Base-by-base conservation (phyloP, 1,139 yeast species). In the Yamadazyma buinensis region DNA sequence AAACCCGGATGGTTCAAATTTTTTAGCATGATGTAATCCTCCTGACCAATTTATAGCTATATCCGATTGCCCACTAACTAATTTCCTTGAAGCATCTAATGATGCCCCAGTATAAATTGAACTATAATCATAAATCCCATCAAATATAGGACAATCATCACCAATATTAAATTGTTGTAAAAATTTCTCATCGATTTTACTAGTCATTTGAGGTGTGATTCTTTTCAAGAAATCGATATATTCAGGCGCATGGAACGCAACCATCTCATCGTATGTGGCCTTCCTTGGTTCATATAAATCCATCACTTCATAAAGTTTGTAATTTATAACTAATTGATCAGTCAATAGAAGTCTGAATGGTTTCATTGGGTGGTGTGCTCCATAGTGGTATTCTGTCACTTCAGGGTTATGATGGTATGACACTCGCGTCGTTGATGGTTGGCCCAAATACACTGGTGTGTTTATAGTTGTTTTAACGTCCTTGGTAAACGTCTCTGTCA, bases 1-100 rank as follows among this genome's bases (percentile, higher is more conserved):
- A 59, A 92, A 92, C 20, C 98, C 98, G 26, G 92, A 80, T 1
- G 98, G 97, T 59, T 90, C 97, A 24, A 85, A 76, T 63, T 92
- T 92, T 52, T 92, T 92, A 23, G 97, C 97, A 62, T 92, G 97
- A 59, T 92, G 98, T 46, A 92, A 71, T 1, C 97, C 97, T 40
- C 98, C 98, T 13, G 97, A 95, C 75, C 94, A 92, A 61, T 92
- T 92, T 46, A 92, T 83, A 28, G 97, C 97, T 46, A 92, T 83
- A 57, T 92, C 97, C 61, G 96, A 86, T 63, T 86, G 87, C 20
- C 95, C 97, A 32, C 95, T 72, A 54, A 88, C 87, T 46, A 92
- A 72, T 41, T 96, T 76, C 6, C 96, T 92, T 1, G 97, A 95
- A 28, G 97, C 97, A 58, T 92, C 98, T 85, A 92, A 83, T 15